These are phyloP conservation scores for Aureobasidium sp. DNA, from an alignment of 2,329 filamentous ascomycete species.

Conservation along the genomic window DNA sequence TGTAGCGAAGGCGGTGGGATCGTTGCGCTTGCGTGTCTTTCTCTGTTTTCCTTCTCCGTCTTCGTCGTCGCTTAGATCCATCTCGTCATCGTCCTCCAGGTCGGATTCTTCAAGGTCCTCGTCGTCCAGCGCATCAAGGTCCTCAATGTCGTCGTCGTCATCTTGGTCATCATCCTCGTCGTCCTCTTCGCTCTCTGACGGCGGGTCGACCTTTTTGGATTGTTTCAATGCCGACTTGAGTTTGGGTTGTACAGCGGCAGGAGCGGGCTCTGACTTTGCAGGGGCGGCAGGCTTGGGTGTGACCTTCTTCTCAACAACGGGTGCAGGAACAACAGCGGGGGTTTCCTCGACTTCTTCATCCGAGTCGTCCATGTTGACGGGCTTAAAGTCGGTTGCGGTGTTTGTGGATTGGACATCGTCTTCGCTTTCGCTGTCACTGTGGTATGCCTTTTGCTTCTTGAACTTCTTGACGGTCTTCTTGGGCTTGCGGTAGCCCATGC, in stretches of 20 bases:
- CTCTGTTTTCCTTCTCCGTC: constrained; percentile 23
- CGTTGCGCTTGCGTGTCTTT: constrained; percentile 75
- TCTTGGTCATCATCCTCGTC: constrained; percentile 27
- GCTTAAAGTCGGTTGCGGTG: constrained; percentile 39
- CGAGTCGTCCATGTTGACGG: constrained; percentile 44
- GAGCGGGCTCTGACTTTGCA: background rate
- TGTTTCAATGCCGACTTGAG: constrained; percentile 14
- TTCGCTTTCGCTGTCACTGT: constrained; percentile 54
- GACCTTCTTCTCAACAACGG: constrained; percentile 12
- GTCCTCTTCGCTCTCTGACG: constrained; percentile 19
- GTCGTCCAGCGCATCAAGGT: constrained; percentile 32
- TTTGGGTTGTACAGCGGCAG: constrained; percentile 1
- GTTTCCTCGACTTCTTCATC: constrained; percentile 33
- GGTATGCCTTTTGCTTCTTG: constrained; percentile 56
- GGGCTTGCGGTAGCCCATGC: constrained; percentile 36
- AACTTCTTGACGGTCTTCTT: constrained; percentile 50
- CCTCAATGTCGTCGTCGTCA: constrained; percentile 31
- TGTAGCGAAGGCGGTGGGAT: constrained; percentile 82
- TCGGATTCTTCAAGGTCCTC: constrained; percentile 24
- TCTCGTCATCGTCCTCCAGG: constrained; percentile 29
- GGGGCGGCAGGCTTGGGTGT: background rate
- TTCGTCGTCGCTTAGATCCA: constrained; percentile 29
- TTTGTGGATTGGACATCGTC: constrained; percentile 30
- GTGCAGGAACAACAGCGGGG: constrained; percentile 16
- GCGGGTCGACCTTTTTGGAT: constrained; percentile 2